A percentile compares a stretch with the other conserved stretches of the same genome.
phyloP scores from a whole-genome alignment of 202 grass and related monocot species.

The Digitaria exilis region DNA sequence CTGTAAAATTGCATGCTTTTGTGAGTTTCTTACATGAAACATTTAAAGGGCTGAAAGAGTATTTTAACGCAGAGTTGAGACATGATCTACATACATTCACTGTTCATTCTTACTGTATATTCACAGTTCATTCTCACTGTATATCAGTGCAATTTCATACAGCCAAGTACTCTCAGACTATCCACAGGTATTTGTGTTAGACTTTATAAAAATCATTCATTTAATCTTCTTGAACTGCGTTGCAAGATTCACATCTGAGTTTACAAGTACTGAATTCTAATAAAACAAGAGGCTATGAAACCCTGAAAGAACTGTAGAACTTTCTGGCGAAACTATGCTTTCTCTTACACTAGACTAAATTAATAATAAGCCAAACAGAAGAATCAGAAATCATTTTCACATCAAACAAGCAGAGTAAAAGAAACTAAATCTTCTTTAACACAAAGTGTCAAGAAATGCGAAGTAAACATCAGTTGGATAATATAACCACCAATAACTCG shows the following conservation, averaged over 20 bases:
- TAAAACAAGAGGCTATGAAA: constrained; percentile 12
- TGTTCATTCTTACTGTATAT: background rate
- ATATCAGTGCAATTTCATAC: background rate
- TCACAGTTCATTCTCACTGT: constrained; percentile 12
- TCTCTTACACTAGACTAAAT: background rate
- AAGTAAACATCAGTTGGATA: background rate
- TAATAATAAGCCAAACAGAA: too few relatives aligned
- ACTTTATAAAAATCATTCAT: constrained; percentile 12
- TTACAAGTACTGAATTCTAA: background rate
- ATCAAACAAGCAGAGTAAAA: background rate
- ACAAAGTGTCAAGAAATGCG: background rate
- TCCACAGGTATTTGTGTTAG: background rate
- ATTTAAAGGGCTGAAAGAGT: background rate
- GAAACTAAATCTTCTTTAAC: background rate
- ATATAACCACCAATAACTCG: background rate
- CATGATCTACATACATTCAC: background rate
- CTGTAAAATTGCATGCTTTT: constrained; percentile 39
- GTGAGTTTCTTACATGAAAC: background rate
- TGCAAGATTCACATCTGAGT: background rate
- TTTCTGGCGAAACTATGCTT: background rate
- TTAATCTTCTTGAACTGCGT: background rate
- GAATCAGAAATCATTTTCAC: background rate
- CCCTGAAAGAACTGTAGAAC: background rate
- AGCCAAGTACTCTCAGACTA: background rate
- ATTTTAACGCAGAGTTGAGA: background rate